These are phyloP conservation scores for Stenocarpella maydis DNA, from an alignment of 2,329 filamentous ascomycete species.

Conservation along the genomic window DNA sequence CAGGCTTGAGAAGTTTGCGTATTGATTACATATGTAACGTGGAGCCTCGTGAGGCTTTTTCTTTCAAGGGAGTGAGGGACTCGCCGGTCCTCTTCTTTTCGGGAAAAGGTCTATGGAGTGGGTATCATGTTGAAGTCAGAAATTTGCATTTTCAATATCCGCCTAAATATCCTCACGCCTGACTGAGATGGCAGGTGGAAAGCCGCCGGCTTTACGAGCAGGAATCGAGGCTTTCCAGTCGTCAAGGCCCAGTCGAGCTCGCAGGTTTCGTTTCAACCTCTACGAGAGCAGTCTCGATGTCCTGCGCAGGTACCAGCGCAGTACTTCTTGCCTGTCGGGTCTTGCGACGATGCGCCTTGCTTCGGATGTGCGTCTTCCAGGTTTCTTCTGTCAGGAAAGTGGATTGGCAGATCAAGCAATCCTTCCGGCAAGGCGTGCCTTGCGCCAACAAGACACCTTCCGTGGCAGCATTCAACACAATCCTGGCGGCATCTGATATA, in stretches of 20 bases:
- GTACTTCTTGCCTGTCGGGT: conserved; percentile 26
- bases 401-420: conserved; percentile 78
- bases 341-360: conserved; percentile 28
- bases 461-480: conserved; percentile 62
- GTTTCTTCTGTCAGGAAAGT: conserved; percentile 64
- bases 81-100: too few species aligned
- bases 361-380: conserved; percentile 54
- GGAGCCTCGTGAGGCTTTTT: background rate
- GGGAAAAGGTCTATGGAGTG: background rate
- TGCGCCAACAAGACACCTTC: conserved; percentile 61
- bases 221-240: background rate
- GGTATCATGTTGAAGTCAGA: background rate
- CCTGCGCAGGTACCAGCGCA: conserved; percentile 20
- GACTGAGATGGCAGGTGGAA: background rate
- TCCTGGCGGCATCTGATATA: conserved; percentile 57
- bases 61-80: background rate
- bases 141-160: background rate
- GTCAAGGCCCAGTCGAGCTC: background rate
- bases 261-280: background rate
- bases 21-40: too few species aligned
- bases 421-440: conserved; percentile 63
- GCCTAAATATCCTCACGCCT: background rate
- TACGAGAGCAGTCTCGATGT: background rate
- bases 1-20: background rate
- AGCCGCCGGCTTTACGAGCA: background rate